These are phyloP conservation scores for Xylaria digitata DNA, from an alignment of 2,329 filamentous ascomycete species.

Conservation along the genomic window DNA sequence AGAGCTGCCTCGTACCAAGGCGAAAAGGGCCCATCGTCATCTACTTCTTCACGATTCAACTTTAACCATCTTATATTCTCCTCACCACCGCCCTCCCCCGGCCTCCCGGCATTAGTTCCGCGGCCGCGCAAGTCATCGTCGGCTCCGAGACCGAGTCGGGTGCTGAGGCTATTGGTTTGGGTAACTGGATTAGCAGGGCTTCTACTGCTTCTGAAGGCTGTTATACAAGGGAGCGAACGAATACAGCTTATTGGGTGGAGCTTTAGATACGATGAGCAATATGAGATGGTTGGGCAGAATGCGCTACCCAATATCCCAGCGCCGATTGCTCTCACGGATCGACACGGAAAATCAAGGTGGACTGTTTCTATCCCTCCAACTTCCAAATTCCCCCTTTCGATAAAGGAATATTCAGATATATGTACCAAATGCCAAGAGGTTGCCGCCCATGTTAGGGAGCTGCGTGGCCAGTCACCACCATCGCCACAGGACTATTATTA, in stretches of 20 bases:
- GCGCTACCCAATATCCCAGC: conserved; percentile 77
- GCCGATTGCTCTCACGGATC: conserved; percentile 76
- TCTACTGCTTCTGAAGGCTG: conserved; percentile 60
- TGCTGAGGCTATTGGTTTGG: conserved; percentile 68
- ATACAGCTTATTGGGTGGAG: conserved; percentile 55
- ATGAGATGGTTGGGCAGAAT: conserved; percentile 75
- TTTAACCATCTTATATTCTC: conserved; percentile 76
- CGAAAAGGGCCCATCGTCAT: conserved; percentile 66
- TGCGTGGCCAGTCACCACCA: conserved; percentile 57
- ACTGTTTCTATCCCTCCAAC: conserved; percentile 81
- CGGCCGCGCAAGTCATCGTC: conserved; percentile 71
- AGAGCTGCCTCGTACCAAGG: conserved; percentile 67
- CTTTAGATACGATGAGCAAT: conserved; percentile 58
- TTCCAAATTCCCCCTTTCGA: conserved; percentile 73
- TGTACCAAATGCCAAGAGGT: conserved; percentile 75
- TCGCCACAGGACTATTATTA: conserved; percentile 68
- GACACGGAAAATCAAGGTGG: conserved; percentile 75
- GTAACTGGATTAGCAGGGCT: conserved; percentile 62
- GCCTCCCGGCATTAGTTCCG: conserved; percentile 74
- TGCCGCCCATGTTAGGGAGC: conserved; percentile 65
- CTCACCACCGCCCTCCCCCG: conserved; percentile 73
- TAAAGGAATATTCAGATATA: conserved; percentile 75
- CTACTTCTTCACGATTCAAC: conserved; percentile 71
- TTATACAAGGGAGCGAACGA: conserved; percentile 49
- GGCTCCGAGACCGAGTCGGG: conserved; percentile 67